A percentile compares a stretch with the other conserved stretches of the same genome.
phyloP scores from a whole-genome alignment of 2,329 filamentous ascomycete genomes.

The Botrytis fragariae region DNA sequence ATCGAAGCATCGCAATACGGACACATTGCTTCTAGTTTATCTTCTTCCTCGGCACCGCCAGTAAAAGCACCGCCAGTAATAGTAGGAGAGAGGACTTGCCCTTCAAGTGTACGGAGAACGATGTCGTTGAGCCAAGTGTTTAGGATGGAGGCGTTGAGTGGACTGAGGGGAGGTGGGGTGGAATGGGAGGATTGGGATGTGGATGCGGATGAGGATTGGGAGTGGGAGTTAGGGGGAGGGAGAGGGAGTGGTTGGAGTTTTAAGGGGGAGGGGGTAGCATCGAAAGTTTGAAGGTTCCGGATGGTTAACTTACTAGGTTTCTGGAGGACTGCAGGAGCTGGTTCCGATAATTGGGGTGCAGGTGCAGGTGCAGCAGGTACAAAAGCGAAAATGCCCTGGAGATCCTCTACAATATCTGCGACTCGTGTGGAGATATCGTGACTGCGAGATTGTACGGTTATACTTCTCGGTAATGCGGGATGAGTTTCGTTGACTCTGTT shows the following conservation, averaged over 20 bases:
- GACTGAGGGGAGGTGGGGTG: no score
- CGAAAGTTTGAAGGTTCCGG: background rate
- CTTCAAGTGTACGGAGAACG: background rate
- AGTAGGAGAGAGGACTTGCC: background rate
- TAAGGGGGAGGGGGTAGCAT: background rate
- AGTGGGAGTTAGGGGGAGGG: background rate
- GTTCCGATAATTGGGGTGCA: no score
- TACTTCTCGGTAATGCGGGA: background rate
- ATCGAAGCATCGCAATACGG: background rate
- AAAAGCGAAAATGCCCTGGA: background rate
- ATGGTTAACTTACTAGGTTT: background rate
- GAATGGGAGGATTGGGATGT: background rate
- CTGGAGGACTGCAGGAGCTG: no score
- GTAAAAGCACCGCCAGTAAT: constrained; percentile 11
- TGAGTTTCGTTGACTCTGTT: background rate
- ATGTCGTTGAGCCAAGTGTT: constrained; percentile 6
- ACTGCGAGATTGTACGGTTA: background rate
- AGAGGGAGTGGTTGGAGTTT: no score
- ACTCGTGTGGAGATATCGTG: background rate
- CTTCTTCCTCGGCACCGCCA: constrained; percentile 3
- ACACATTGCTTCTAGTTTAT: background rate
- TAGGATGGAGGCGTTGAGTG: background rate
- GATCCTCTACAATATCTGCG: background rate
- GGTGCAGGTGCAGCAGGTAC: no score
- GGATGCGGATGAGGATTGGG: no score